These are phyloP conservation scores for Spencermartinsiella ligniputridi DNA, from an alignment of 1,139 yeast genomes.

Conservation along the genomic window DNA sequence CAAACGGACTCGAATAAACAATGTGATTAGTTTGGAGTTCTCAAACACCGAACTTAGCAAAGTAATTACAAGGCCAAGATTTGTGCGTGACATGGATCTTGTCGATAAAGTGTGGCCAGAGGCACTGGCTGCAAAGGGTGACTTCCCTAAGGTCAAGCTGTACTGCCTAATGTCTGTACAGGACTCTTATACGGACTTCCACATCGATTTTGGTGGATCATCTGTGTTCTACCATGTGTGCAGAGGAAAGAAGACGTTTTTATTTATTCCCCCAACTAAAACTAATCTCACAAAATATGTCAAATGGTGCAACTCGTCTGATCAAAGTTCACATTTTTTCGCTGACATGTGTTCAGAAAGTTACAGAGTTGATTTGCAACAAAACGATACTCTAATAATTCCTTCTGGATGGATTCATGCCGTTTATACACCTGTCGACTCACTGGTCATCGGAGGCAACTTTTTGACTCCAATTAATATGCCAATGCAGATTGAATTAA, in stretches of 20 bases:
- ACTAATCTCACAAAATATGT: slow-evolving; percentile 57
- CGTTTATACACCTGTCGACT: slow-evolving; percentile 76
- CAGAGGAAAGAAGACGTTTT: slow-evolving; percentile 65
- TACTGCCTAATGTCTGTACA: slow-evolving; percentile 84
- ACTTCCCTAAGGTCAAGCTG: slow-evolving; percentile 62
- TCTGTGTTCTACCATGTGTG: slow-evolving; percentile 84
- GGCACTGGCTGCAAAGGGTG: slow-evolving; percentile 27
- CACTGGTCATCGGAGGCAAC: slow-evolving; percentile 84
- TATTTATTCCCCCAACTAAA: slow-evolving; percentile 74
- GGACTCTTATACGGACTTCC: slow-evolving; percentile 83
- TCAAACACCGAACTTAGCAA: slow-evolving; percentile 53
- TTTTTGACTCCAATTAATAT: slow-evolving; percentile 65
- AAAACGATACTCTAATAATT: slow-evolving; percentile 75
- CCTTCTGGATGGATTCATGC: slow-evolving; percentile 96
- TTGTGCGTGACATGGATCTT: slow-evolving; percentile 65
- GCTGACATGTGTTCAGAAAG: slow-evolving; percentile 51
- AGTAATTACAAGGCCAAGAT: slow-evolving; percentile 54
- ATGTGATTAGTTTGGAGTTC: slow-evolving; percentile 79
- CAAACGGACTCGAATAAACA: slow-evolving; percentile 62
- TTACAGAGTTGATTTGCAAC: slow-evolving; percentile 54
- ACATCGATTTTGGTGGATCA: slow-evolving; percentile 88
- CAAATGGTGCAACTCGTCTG: slow-evolving; percentile 65
- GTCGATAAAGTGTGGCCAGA: slow-evolving; percentile 64
- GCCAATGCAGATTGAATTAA: slow-evolving; percentile 56
- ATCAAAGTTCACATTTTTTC: slow-evolving; percentile 64